Evolutionary conservation across 352 stramenopile genomes (phyloP).

Genomic region (Globisporangium viniferum): DNA sequence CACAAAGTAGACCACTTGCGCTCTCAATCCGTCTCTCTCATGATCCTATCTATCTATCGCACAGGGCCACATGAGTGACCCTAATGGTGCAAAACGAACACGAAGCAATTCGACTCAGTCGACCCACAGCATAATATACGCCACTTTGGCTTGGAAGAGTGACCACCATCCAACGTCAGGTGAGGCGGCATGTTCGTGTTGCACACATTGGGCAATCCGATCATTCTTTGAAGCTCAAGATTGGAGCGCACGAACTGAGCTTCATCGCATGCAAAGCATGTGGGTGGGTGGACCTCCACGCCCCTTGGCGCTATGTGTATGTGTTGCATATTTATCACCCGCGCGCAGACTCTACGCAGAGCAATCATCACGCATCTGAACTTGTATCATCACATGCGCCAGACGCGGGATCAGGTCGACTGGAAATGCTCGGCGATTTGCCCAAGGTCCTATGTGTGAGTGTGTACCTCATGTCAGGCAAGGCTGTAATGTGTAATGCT

Average conservation of each 20-base stretch:
- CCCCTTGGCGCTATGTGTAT: background rate
- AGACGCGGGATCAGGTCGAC: background rate
- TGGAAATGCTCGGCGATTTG: background rate
- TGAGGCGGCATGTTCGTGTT: background rate
- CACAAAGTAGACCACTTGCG: background rate
- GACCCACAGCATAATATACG: background rate
- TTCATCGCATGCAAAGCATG: background rate
- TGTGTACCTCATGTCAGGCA: background rate
- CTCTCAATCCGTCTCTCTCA: background rate
- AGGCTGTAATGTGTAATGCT: conserved; percentile 1
- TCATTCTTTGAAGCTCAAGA: background rate
- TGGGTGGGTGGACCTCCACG: background rate
- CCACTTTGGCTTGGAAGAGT: background rate
- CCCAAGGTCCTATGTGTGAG: background rate
- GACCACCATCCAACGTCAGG: background rate
- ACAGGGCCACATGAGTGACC: background rate
- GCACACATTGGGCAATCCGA: background rate
- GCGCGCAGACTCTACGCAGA: background rate
- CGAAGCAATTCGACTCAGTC: background rate
- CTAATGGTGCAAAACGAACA: background rate
- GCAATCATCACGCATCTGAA: background rate
- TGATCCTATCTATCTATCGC: background rate
- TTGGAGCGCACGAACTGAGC: background rate
- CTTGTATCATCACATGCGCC: background rate
- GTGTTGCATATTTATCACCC: background rate